Evolutionary conservation across 2,329 filamentous ascomycete genomes (phyloP).

Genomic region (Xylariales sp.): DNA sequence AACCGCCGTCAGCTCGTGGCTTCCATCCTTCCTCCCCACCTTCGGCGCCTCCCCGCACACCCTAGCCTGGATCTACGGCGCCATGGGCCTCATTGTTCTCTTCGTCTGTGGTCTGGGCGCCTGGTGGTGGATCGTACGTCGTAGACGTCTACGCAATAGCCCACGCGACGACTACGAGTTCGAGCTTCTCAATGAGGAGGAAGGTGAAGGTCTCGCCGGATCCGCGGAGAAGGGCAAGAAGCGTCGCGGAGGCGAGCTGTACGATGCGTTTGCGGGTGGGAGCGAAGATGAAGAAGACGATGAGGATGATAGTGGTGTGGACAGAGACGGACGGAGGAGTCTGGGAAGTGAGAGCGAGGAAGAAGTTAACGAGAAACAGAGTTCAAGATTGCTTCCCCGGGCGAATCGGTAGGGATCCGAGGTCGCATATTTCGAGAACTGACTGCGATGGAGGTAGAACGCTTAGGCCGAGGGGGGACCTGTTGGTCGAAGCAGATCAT

Average conservation of each 20-base stretch:
- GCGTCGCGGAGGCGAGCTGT: constrained; percentile 78
- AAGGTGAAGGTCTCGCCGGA: constrained; percentile 52
- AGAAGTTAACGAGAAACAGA: constrained; percentile 6
- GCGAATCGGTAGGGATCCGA: not conserved
- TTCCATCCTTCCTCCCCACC: constrained; percentile 84
- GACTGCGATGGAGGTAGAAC: not conserved
- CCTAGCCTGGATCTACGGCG: constrained; percentile 89
- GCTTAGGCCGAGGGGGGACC: no score
- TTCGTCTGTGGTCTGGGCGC: constrained; percentile 79
- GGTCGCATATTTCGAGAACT: not conserved
- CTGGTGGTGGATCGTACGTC: constrained; percentile 76
- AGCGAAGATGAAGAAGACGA: constrained; percentile 65
- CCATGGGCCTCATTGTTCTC: constrained; percentile 73
- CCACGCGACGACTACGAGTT: constrained; percentile 87
- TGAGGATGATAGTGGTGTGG: constrained; percentile 5
- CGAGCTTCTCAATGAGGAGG: constrained; percentile 82
- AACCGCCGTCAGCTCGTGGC: constrained; percentile 54
- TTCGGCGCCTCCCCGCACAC: constrained; percentile 85
- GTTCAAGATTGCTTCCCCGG: constrained; percentile 8
- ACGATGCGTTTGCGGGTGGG: constrained; percentile 94
- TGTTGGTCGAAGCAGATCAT: not conserved
- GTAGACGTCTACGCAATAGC: constrained; percentile 69
- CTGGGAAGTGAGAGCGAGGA: constrained; percentile 1
- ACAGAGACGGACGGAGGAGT: not conserved
- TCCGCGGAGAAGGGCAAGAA: constrained; percentile 41